Conservation (phyloP, 2,329 filamentous ascomycete genomes). For the Xylariales sp. region DNA sequence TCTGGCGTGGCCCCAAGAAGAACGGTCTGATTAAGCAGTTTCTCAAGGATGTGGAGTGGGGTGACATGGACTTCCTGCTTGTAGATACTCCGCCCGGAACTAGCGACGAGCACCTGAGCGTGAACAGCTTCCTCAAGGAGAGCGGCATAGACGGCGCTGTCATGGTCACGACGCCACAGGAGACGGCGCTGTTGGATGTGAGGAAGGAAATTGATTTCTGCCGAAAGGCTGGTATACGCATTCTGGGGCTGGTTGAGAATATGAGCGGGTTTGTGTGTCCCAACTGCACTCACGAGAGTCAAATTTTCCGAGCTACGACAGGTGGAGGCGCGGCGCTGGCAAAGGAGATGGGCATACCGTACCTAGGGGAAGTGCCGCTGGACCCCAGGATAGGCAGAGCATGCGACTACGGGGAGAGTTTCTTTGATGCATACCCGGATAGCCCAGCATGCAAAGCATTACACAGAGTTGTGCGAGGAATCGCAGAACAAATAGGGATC, state of each 20-base stretch:
- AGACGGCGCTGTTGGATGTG: slow-evolving; percentile 87
- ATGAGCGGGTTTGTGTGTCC: slow-evolving; percentile 98
- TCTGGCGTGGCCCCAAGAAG: slow-evolving; percentile 98
- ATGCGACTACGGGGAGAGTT: slow-evolving; percentile 96
- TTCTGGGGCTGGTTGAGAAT: slow-evolving; percentile 92
- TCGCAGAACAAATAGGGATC: slow-evolving; percentile 63
- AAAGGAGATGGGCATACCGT: slow-evolving; percentile 81
- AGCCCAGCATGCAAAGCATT: slow-evolving; percentile 86
- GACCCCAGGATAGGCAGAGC: slow-evolving; percentile 95
- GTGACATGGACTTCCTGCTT: slow-evolving; percentile 85
- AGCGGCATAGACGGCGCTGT: slow-evolving; percentile 92
- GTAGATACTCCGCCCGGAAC: slow-evolving; percentile 96
- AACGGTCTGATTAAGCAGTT: slow-evolving; percentile 98
- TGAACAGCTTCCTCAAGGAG: slow-evolving; percentile 87
- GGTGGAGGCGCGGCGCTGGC: slow-evolving; percentile 80
- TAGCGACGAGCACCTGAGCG: slow-evolving; percentile 89
- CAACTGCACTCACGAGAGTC: slow-evolving; percentile 73
- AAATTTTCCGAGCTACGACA: slow-evolving; percentile 90
- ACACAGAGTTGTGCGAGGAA: slow-evolving; percentile 69
- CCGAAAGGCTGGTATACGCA: slow-evolving; percentile 82
- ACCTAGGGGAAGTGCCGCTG: slow-evolving; percentile 83
- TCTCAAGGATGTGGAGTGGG: slow-evolving; percentile 96
- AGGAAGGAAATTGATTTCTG: slow-evolving; percentile 98
- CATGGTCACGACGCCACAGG: slow-evolving; percentile 90
- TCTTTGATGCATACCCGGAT: slow-evolving; percentile 89